These are phyloP conservation scores for Xylariaceae sp. DNA, from an alignment of 2,329 filamentous ascomycete genomes.

Conservation along the genomic window DNA sequence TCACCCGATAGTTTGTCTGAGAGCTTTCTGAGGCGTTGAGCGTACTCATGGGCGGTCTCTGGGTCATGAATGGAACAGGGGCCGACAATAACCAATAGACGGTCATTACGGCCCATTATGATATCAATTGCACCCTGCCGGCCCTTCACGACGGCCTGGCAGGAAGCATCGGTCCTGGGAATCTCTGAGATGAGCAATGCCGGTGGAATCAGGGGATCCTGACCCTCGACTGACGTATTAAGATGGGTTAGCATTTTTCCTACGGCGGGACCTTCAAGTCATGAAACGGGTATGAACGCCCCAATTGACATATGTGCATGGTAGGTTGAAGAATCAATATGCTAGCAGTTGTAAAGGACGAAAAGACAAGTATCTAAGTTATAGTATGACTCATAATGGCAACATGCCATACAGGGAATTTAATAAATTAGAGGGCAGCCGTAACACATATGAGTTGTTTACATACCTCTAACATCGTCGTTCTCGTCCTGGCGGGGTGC, in stretches of 20 bases:
- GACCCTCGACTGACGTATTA: constrained; percentile 72
- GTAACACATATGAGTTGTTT: constrained; percentile 2
- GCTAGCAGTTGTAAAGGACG: not conserved
- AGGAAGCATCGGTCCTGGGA: constrained; percentile 65
- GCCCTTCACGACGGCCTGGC: constrained; percentile 71
- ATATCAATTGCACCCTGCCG: constrained; percentile 71
- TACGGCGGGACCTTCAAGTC: not conserved
- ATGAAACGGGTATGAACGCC: not conserved
- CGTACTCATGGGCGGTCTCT: constrained; percentile 84
- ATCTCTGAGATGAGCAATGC: constrained; percentile 86
- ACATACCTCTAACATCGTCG: constrained; percentile 45
- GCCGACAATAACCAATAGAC: constrained; percentile 90
- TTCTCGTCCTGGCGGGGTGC: constrained; percentile 38
- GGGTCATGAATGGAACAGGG: constrained; percentile 98
- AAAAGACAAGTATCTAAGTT: not conserved
- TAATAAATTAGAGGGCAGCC: not conserved
- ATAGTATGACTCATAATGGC: not conserved
- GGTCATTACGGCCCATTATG: constrained; percentile 78
- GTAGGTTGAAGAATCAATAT: not conserved
- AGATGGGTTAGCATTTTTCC: constrained; percentile 35
- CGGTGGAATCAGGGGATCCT: constrained; percentile 91
- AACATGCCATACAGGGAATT: not conserved
- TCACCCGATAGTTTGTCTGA: constrained; percentile 80
- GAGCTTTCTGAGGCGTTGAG: constrained; percentile 73
- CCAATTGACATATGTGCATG: not conserved